Evolutionary conservation across 1,284 basidiomycete genomes (phyloP), one percentile per base, ranked within the genome.

Genomic region (Microbotryum silenes-acaulis): DNA sequence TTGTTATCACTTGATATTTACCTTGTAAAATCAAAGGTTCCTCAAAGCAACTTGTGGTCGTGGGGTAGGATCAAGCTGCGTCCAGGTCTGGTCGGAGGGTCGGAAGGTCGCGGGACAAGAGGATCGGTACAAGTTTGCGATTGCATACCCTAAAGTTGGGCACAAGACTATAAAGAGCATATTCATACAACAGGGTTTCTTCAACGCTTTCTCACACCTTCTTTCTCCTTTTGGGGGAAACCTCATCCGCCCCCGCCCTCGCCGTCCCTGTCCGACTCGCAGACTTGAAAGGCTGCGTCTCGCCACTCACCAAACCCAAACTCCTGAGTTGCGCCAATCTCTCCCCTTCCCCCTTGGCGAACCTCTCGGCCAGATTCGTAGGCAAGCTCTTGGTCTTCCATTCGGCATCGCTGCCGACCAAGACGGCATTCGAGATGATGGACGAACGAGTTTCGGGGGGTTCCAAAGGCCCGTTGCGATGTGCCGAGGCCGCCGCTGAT

Each of bases 391-490:
- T 21, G 37, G 6, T 42, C 37, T 42, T 42, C 37, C 37, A 42
- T n/a, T 29, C 49, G 4, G n/a, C 49, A 16, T 47, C 33, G 20
- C 64, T 64, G 31, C 65, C 65, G 50, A 68, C 54, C 27, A 68
- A 51, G 6, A 65, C 59, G 2, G 60, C 66, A 31, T 68, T 59
- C 21, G 29, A 12, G 51, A 68, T 59, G 10, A 50, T n/a, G 3
- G 55, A 58, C 2, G 52, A 52, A 8, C 66, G 59, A 4, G 66
- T 68, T 31, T 68, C 66, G 49, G 57, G 57, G 16, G 52, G 21
- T 27, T 46, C n/a, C 20, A 44, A 27, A 7, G 42, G 42, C 14
- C 51, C 50, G 16, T 33, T 21, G 29, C 50, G 37, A n/a, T 44
- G 27, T 16, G 54, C 29, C 31, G 29, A 53, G 44, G 37, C 20